Base-by-base conservation (phyloP, 108 stramenopile genomes). In the Stephanodiscus triporus region DNA sequence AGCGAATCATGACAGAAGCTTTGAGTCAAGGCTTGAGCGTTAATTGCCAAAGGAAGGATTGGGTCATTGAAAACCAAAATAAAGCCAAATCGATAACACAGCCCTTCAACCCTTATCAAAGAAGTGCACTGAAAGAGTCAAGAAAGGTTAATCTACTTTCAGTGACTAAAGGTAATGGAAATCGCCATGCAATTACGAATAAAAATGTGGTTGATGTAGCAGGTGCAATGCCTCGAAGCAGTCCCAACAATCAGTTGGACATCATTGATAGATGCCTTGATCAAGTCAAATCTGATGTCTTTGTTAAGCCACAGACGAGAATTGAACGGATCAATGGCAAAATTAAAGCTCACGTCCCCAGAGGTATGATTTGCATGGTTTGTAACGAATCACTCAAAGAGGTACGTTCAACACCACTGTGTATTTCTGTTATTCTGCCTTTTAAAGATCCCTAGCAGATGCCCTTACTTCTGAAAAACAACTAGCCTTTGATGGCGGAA, bases 271-370 rank as follows among this genome's bases (percentile, higher is more conserved):
- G 20, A 43, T 61, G 60, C 30, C 36, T 61, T 2, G 9, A 61
- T 40, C 60, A 61, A 61, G 71, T 63, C 61, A 70, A 70, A 70
- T 56, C 68, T 58, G 38, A 43, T 58, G 59, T 60, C 45, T 68
- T 63, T 30, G 68, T 69, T 29, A 20, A 67, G 49, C 63, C 47
- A 9, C 47, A 58, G 17, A 29, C 55, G 47, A 65, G 43, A 38
- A 8, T 50, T 13, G 50, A 72, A 17, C 37, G 63, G 51, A 66
- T 72, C 36, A 63, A 62, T 48, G 68, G 66, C 13, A 60, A 67
- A 32, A 75, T 86, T 58, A 42, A 69, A 14, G 77, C 86, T 9
- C 85, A 89, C 68, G 86, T 81, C 7, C 86, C 89, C n/a, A 76
- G 80, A 62, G 74, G 78, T 11, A 58, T 72, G 17, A 59, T 36